Evolutionary conservation across 2,329 filamentous ascomycete genomes (phyloP).

Genomic region (Gliomastix tumulicola): DNA sequence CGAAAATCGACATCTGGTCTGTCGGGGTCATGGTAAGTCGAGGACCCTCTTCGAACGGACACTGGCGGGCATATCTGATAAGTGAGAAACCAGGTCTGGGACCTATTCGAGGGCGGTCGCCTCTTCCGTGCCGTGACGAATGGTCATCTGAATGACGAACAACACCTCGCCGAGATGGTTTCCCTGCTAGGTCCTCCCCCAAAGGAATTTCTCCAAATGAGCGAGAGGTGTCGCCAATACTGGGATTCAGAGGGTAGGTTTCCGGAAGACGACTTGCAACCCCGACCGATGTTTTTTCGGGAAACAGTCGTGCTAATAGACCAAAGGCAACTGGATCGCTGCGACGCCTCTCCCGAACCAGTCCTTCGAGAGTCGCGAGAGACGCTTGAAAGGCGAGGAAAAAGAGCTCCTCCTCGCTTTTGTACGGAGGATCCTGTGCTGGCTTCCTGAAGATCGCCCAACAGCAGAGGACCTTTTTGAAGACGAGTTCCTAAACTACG

Average conservation of each 20-base stretch:
- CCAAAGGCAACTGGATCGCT: constrained; percentile 15
- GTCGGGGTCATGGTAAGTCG: constrained; percentile 19
- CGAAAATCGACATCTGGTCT: constrained; percentile 26
- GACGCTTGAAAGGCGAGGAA: constrained; percentile 11
- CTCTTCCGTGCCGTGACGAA: constrained; percentile 16
- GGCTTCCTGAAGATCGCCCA: constrained; percentile 14
- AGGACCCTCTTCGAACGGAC: constrained; percentile 1
- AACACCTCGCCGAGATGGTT: constrained; percentile 25
- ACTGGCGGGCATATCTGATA: neutral
- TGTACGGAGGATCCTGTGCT: constrained; percentile 11
- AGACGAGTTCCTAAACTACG: constrained; percentile 5
- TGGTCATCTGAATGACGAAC: constrained; percentile 12
- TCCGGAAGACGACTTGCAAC: too few relatives aligned
- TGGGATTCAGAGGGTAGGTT: constrained; percentile 13
- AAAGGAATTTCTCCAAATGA: constrained; percentile 20
- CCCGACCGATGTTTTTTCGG: too few relatives aligned
- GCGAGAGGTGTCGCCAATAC: constrained; percentile 11
- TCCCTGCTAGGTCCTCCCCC: constrained; percentile 26
- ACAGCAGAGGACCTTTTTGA: constrained; percentile 10
- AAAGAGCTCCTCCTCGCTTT: constrained; percentile 11
- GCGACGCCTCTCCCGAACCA: constrained; percentile 15
- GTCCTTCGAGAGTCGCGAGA: constrained; percentile 13
- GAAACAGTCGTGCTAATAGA: too few relatives aligned
- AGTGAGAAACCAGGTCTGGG: constrained; percentile 19
- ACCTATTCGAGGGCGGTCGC: constrained; percentile 19